Percentiles rank a stretch among this genome's conserved stretches.
phyloP scores from a whole-genome alignment of 2,329 filamentous ascomycete genomes.

The Cordyceps cateniannulata region DNA sequence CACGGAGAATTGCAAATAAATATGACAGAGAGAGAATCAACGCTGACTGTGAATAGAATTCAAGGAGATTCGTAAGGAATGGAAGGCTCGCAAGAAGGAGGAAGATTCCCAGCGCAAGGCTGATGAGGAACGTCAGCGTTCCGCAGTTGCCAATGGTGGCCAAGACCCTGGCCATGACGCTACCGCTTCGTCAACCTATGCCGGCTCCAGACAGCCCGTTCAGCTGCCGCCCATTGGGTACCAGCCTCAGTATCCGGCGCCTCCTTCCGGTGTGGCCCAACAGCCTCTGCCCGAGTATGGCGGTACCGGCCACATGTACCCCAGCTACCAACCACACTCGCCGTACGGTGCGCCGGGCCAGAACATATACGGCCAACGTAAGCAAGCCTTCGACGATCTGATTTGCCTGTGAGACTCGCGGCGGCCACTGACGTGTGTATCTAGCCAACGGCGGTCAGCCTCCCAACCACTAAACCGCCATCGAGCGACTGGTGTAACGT shows the following conservation, averaged over 20 bases:
- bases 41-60: conserved; percentile 54
- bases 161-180: conserved; percentile 17
- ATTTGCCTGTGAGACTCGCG: neutral
- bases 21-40: no score
- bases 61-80: conserved; percentile 98
- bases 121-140: conserved; percentile 74
- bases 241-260: conserved; percentile 53
- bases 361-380: conserved; percentile 48
- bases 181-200: conserved; percentile 37
- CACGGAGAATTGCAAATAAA: neutral
- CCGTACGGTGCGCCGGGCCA: conserved; percentile 44
- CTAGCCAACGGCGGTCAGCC: conserved; percentile 14
- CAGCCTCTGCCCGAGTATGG: conserved; percentile 44
- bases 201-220: conserved; percentile 41
- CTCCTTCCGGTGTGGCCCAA: conserved; percentile 39
- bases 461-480: conserved; percentile 2
- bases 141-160: conserved; percentile 16
- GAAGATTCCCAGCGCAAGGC: conserved; percentile 86
- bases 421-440: neutral
- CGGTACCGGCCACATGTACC: conserved; percentile 38
- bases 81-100: conserved; percentile 99
- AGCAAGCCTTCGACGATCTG: neutral
- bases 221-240: conserved; percentile 67
- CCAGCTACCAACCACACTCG: conserved; percentile 43
- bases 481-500: neutral